Percentiles rank a stretch among this genome's conserved stretches.
These are phyloP conservation scores for Stenocarpella maydis DNA, from an alignment of 2,329 filamentous ascomycete species.

Conservation along the genomic window DNA sequence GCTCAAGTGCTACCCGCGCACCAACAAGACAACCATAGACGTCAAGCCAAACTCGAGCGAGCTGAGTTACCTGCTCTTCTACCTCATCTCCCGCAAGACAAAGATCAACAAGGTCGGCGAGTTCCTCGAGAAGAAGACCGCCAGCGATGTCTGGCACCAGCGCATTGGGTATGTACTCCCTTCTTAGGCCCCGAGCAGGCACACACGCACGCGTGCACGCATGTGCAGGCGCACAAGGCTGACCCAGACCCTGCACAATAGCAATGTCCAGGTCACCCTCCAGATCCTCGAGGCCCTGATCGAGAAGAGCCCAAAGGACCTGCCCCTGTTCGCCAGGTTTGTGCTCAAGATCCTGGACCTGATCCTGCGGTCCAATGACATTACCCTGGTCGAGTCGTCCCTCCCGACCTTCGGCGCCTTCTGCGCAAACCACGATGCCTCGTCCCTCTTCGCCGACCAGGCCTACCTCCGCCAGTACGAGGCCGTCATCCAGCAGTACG, in stretches of 20 bases:
- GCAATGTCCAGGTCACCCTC: conserved; percentile 93
- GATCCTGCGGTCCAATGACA: conserved; percentile 84
- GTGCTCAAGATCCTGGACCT: conserved; percentile 85
- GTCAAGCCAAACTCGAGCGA: conserved; percentile 97
- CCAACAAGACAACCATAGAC: conserved; percentile 88
- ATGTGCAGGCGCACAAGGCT: conserved; percentile 4
- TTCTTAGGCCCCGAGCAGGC: conserved; percentile 33
- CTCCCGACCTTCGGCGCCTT: conserved; percentile 87
- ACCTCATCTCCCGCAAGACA: conserved; percentile 90
- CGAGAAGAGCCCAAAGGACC: conserved; percentile 89
- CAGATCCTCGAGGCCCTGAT: conserved; percentile 91
- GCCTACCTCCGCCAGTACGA: conserved; percentile 85
- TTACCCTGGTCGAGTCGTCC: conserved; percentile 92
- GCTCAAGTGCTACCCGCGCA: conserved; percentile 94
- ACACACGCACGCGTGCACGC: background rate
- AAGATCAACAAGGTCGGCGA: conserved; percentile 96
- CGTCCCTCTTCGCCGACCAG: conserved; percentile 85
- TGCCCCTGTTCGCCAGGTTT: conserved; percentile 86
- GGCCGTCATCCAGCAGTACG: conserved; percentile 81
- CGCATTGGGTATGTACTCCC: conserved; percentile 76
- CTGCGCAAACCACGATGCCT: conserved; percentile 87
- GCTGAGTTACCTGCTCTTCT: conserved; percentile 95
- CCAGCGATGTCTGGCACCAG: conserved; percentile 87
- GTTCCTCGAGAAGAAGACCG: conserved; percentile 94
- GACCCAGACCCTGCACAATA: conserved; percentile 45